Evolutionary conservation across 345 rosid genomes (phyloP).

Genomic region (Fremontodendron californicum): DNA sequence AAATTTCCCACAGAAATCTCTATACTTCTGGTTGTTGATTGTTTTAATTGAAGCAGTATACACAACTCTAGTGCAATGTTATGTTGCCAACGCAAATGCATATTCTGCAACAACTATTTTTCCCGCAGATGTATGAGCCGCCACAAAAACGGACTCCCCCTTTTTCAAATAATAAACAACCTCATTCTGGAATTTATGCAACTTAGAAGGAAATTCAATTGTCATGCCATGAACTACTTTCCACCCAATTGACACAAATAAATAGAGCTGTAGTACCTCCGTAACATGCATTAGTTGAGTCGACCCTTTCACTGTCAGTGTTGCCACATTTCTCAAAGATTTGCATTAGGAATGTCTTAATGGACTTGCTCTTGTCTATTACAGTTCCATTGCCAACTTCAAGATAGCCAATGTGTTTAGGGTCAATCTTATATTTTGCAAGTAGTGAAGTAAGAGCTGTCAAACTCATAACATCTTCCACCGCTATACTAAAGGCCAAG

Average conservation of each 20-base stretch:
- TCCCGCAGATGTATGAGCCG: slow-evolving; percentile 99
- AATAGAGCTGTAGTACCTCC: slow-evolving; percentile 98
- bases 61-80: slow-evolving; percentile 96
- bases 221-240: slow-evolving; percentile 96
- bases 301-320: slow-evolving; percentile 97
- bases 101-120: slow-evolving; percentile 99
- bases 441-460: slow-evolving; percentile 85
- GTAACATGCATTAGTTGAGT: slow-evolving; percentile 96
- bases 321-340: slow-evolving; percentile 96
- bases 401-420: slow-evolving; percentile 87
- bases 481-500: slow-evolving; percentile 91
- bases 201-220: slow-evolving; percentile 79
- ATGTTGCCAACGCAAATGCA: slow-evolving; percentile 94
- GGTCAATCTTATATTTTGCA: slow-evolving; percentile 83
- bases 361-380: slow-evolving; percentile 98
- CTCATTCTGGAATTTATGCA: slow-evolving; percentile 94
- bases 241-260: slow-evolving; percentile 98
- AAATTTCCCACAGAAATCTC: slow-evolving; percentile 85
- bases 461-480: slow-evolving; percentile 98
- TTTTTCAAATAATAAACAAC: slow-evolving; percentile 83
- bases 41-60: slow-evolving; percentile 99
- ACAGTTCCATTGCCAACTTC: slow-evolving; percentile 99
- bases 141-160: slow-evolving; percentile 94
- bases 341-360: slow-evolving; percentile 97
- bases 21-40: slow-evolving; percentile 95